Evolutionary conservation across 1,139 yeast species (phyloP), one percentile per base, ranked within the genome.

Genomic region (Suhomyces bolitotheri): DNA sequence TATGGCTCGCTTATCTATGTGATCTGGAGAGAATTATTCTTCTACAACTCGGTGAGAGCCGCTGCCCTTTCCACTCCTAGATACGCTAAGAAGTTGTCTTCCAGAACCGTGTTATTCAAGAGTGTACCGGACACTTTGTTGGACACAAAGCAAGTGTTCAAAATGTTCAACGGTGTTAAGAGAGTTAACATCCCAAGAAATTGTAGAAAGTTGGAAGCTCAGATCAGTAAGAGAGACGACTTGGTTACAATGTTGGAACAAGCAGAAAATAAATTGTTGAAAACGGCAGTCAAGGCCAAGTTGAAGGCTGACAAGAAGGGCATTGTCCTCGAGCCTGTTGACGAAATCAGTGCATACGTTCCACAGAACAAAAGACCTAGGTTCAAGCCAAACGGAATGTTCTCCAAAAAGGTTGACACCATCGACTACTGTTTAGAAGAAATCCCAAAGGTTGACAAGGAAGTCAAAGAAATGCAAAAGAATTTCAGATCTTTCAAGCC

Each of bases 51-150:
- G 4, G 71, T 88, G 47, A 78, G 95, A 54, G 85, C 84, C 49
- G 94, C 92, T 8, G 83, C 83, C 10, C 73, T 89, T 42, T 73
- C 95, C 6, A 76, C 95, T 20, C 95, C 96, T 11, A 73, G 78
- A 44, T 87, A 87, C 56, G 82, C 94, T 35, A 71, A 76, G 43
- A 74, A 80, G 48, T 63, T 85, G 23, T 76, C 94, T 10, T 84
- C 94, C 5, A 78, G 92, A 56, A 84, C 95, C 1, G 80, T 92
- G 16, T 66, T 90, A 39, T 75, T 90, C 54, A 94, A 86, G 55
- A 76, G 82, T 23, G 86, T 92, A 4, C 96, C 97, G 10, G 76
- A 79, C 34, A 68, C 77, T 23, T 71, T 80, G 47, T 66, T 83
- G 39, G 78, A 75, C 47, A 86, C 80, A 50, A 80, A 75, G 43